Conservation (phyloP, 176 grass and related monocot genomes). For the Avena atlantica region DNA sequence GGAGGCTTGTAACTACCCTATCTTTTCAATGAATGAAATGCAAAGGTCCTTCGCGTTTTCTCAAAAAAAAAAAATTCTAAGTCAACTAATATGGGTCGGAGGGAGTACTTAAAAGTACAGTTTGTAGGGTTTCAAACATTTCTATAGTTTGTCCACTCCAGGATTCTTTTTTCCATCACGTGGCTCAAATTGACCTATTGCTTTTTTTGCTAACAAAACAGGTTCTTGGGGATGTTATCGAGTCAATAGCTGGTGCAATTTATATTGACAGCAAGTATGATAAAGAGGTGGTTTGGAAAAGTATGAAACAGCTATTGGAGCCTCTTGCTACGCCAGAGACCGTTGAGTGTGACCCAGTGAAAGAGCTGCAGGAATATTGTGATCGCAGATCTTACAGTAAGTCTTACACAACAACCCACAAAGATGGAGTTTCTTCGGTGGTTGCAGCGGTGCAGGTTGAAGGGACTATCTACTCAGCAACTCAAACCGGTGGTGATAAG, state of each 20-base stretch:
- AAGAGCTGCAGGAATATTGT: constrained; percentile 65
- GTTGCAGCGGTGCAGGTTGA: constrained; percentile 42
- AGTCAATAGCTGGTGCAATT: constrained; percentile 81
- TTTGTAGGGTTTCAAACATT: neutral
- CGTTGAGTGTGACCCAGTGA: constrained; percentile 59
- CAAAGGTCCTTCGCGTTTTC: too few species aligned
- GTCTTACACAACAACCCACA: constrained; percentile 23
- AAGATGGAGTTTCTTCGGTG: constrained; percentile 44
- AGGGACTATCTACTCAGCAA: constrained; percentile 42
- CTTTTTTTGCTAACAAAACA: constrained; percentile 43
- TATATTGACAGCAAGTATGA: constrained; percentile 57
- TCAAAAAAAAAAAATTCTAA: too few species aligned
- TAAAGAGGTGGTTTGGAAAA: constrained; percentile 49
- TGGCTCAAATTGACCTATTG: neutral
- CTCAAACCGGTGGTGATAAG: constrained; percentile 40
- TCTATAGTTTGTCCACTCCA: neutral
- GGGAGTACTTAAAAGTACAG: neutral
- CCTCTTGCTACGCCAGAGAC: constrained; percentile 68
- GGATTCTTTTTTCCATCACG: neutral
- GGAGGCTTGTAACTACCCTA: too few species aligned
- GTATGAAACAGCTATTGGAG: constrained; percentile 58
- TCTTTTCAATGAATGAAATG: too few species aligned
- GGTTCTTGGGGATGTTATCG: constrained; percentile 77
- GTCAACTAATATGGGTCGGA: too few species aligned
- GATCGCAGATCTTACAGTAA: neutral